These are phyloP conservation scores for Vitis rotundifolia DNA, from an alignment of 164 flowering plant genomes.

Conservation along the genomic window DNA sequence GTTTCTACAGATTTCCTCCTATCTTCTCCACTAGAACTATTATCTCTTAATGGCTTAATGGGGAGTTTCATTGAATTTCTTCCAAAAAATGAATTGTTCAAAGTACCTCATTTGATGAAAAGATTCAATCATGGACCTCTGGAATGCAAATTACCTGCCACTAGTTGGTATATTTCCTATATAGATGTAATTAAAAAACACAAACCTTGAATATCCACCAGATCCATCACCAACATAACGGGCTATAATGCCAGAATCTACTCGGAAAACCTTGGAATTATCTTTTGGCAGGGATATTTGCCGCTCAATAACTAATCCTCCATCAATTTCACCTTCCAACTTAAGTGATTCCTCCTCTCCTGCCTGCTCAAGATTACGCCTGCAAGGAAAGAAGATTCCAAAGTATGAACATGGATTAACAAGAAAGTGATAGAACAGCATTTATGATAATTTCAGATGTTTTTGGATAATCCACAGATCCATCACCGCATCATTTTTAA, in stretches of 20 bases:
- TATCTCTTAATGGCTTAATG: not conserved
- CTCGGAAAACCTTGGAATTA: conserved; percentile 43
- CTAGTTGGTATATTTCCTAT: not conserved
- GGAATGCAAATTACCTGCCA: no score
- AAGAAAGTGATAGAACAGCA: no score
- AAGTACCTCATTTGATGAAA: not conserved
- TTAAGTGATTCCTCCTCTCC: conserved; percentile 59
- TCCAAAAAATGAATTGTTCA: no score
- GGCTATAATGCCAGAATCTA: conserved; percentile 69
- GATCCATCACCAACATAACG: conserved; percentile 41
- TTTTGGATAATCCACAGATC: no score
- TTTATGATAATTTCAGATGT: no score
- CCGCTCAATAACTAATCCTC: conserved; percentile 71
- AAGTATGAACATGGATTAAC: not conserved
- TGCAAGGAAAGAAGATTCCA: conserved; percentile 15
- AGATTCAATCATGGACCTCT: no score
- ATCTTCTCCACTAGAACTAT: not conserved
- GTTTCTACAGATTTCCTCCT: not conserved
- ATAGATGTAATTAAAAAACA: not conserved
- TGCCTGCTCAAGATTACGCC: conserved; percentile 62
- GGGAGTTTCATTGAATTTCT: not conserved
- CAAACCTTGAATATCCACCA: conserved; percentile 89
- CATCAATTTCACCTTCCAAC: conserved; percentile 84
- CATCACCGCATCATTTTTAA: no score
- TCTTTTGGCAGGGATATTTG: conserved; percentile 50